Evolutionary conservation across 2,329 filamentous ascomycete species (phyloP).

Genomic region (Zymoseptoria passerinii): DNA sequence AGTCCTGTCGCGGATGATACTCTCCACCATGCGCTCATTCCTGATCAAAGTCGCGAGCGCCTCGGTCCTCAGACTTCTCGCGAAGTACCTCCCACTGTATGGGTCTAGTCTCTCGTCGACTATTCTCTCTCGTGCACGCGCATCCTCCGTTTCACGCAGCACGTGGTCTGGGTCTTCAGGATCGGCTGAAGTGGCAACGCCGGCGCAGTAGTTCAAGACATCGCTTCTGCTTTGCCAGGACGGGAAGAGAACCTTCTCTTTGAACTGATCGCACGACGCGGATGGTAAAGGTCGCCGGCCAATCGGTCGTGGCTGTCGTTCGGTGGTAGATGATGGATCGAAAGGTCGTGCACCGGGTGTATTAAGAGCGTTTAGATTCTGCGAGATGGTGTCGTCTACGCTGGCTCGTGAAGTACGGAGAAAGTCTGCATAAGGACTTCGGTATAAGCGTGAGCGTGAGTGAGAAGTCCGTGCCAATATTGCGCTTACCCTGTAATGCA

Average conservation of each 20-base stretch:
- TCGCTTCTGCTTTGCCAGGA: constrained; percentile 79
- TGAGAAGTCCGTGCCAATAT: background rate
- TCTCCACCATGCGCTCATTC: constrained; percentile 68
- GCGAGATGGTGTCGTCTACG: constrained; percentile 87
- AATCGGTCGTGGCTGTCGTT: constrained; percentile 47
- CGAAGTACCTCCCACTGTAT: constrained; percentile 77
- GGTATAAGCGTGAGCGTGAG: constrained; percentile 26
- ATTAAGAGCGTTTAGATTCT: constrained; percentile 82
- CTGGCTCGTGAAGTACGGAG: constrained; percentile 73
- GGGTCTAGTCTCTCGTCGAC: constrained; percentile 88
- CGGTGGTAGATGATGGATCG: constrained; percentile 68
- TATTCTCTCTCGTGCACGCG: constrained; percentile 60
- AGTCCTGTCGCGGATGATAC: constrained; percentile 69
- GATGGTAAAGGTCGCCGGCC: constrained; percentile 48
- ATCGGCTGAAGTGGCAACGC: constrained; percentile 79
- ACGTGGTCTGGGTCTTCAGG: constrained; percentile 74
- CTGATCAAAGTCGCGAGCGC: constrained; percentile 63
- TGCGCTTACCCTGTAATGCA: constrained; percentile 37
- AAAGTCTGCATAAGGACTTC: constrained; percentile 59
- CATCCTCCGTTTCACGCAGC: constrained; percentile 60
- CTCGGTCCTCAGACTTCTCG: constrained; percentile 71
- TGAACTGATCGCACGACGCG: constrained; percentile 61
- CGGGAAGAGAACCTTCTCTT: constrained; percentile 70
- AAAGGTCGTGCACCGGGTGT: constrained; percentile 67
- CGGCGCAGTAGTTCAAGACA: constrained; percentile 79